These are phyloP conservation scores for Apiotrichum brassicae DNA, from an alignment of 1,284 basidiomycete genomes.

Conservation along the genomic window DNA sequence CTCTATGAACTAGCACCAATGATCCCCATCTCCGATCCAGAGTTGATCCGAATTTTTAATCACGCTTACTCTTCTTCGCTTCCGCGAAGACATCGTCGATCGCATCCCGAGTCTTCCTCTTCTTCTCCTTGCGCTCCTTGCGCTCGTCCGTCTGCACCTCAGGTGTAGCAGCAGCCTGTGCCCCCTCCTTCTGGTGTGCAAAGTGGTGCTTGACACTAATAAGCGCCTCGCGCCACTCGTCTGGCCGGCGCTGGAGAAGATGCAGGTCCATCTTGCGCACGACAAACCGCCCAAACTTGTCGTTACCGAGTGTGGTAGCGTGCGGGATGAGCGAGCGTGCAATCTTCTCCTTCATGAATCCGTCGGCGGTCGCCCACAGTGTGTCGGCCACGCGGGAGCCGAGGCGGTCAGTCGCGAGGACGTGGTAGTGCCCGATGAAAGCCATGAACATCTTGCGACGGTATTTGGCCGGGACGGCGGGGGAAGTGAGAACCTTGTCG, in stretches of 20 bases:
- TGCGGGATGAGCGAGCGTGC: slow-evolving; percentile 67
- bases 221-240: slow-evolving; percentile 69
- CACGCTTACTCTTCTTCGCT: slow-evolving; percentile 16
- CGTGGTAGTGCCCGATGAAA: slow-evolving; percentile 69
- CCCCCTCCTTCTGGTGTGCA: slow-evolving; percentile 38
- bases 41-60: not conserved
- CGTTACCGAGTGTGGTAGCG: slow-evolving; percentile 63
- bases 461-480: slow-evolving; percentile 59
- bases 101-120: slow-evolving; percentile 24
- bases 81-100: slow-evolving; percentile 30
- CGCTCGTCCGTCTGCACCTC: slow-evolving; percentile 4
- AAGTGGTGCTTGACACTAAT: slow-evolving; percentile 42
- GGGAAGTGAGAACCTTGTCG: slow-evolving; percentile 66
- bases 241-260: slow-evolving; percentile 66
- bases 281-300: slow-evolving; percentile 81
- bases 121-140: slow-evolving; percentile 10
- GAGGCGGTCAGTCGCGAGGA: slow-evolving; percentile 74
- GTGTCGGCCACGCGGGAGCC: slow-evolving; percentile 82
- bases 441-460: slow-evolving; percentile 65
- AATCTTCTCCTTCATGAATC: slow-evolving; percentile 88
- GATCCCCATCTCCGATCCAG: too few relatives aligned
- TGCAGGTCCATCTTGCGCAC: slow-evolving; percentile 69
- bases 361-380: slow-evolving; percentile 78
- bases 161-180: not conserved
- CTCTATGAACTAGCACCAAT: not conserved